phyloP scores from a whole-genome alignment of 2,329 filamentous ascomycete genomes.

The Diaporthe sp. region DNA sequence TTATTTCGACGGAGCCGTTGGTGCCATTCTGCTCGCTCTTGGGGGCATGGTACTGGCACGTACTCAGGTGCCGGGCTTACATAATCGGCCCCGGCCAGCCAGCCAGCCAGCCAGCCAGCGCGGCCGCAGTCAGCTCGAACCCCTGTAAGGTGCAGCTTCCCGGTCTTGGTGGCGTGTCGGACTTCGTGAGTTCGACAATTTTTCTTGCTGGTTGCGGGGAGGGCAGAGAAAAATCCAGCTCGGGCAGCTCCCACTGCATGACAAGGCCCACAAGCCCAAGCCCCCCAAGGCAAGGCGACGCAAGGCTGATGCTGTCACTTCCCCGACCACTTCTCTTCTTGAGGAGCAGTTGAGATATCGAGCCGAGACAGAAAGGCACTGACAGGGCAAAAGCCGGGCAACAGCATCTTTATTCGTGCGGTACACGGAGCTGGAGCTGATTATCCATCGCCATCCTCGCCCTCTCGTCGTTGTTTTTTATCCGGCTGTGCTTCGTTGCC shows the following conservation, averaged over 20 bases:
- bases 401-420: not conserved
- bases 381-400: not conserved
- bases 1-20: too few relatives aligned
- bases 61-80: not conserved
- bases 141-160: constrained; percentile 22
- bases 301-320: constrained; percentile 12
- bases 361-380: not conserved
- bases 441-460: not conserved
- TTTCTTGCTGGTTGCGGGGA: constrained; percentile 30
- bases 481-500: not conserved
- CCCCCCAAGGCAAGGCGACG: constrained; percentile 17
- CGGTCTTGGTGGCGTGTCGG: constrained; percentile 26
- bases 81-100: not conserved
- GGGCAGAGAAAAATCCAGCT: constrained; percentile 29
- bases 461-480: not conserved
- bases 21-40: not conserved
- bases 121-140: not conserved
- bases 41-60: too few relatives aligned
- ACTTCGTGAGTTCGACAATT: constrained; percentile 27
- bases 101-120: not conserved
- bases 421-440: not conserved
- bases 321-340: not conserved
- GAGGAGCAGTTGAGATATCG: constrained; percentile 6
- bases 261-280: constrained; percentile 6
- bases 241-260: constrained; percentile 26